Conservation (phyloP, 2,329 filamentous ascomycete species). For the Diplocarpon rosae region DNA sequence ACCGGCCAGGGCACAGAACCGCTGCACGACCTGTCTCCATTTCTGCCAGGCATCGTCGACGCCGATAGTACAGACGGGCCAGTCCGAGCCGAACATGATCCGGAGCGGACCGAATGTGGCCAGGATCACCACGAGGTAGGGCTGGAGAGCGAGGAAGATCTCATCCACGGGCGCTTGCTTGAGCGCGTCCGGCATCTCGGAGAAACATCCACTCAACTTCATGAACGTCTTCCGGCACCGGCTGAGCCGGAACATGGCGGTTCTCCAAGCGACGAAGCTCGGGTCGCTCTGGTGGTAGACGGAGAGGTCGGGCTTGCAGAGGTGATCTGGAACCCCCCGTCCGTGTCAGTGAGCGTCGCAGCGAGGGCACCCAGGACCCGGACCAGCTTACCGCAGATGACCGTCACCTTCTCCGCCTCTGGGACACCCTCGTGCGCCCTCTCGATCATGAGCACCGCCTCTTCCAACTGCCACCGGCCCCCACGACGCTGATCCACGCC, state of each 20-base stretch:
- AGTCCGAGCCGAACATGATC: constrained; percentile 87
- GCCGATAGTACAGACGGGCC: constrained; percentile 77
- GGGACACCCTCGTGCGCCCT: constrained; percentile 50
- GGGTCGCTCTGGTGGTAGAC: constrained; percentile 41
- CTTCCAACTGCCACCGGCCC: constrained; percentile 62
- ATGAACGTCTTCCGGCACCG: constrained; percentile 61
- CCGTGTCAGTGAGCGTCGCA: neutral
- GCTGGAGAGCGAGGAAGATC: constrained; percentile 51
- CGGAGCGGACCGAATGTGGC: constrained; percentile 59
- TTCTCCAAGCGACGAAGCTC: constrained; percentile 55
- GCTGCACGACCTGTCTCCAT: constrained; percentile 63
- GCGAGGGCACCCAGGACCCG: no score
- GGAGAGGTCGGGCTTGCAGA: constrained; percentile 75
- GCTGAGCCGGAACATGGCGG: constrained; percentile 56
- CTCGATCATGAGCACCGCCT: constrained; percentile 59
- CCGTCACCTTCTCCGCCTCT: constrained; percentile 41
- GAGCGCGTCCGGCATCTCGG: constrained; percentile 55
- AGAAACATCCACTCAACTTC: constrained; percentile 82
- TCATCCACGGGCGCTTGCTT: constrained; percentile 38
- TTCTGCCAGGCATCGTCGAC: constrained; percentile 53
- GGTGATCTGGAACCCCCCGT: constrained; percentile 67
- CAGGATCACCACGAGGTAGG: constrained; percentile 64
- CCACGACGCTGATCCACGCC: constrained; percentile 72
- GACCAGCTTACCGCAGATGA: constrained; percentile 28
- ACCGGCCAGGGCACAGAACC: constrained; percentile 51